A percentile compares a stretch with the other conserved stretches of the same genome.
These are phyloP conservation scores for Pichia sorboxylosa DNA, from an alignment of 1,139 yeast species.

Conservation along the genomic window DNA sequence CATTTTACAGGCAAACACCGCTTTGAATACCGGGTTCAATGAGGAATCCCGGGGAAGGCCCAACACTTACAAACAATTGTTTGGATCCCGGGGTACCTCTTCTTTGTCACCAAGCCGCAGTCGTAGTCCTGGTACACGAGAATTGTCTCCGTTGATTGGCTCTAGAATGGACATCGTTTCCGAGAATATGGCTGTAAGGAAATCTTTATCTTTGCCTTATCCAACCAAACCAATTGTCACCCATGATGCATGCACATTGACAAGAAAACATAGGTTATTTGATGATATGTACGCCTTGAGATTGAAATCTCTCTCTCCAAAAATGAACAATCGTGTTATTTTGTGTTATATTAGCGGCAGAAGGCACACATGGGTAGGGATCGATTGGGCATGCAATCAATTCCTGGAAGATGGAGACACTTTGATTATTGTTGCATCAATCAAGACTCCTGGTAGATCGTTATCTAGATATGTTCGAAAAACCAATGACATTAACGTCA, in stretches of 20 bases:
- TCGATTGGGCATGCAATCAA: slow-evolving; percentile 52
- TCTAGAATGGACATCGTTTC: neutral
- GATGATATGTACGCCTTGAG: slow-evolving; percentile 21
- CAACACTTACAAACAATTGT: neutral
- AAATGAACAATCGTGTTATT: slow-evolving; percentile 41
- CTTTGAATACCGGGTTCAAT: neutral
- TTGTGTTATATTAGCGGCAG: slow-evolving; percentile 60
- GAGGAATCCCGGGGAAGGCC: slow-evolving; percentile 4
- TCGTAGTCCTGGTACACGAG: slow-evolving; percentile 6
- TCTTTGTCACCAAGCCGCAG: slow-evolving; percentile 10
- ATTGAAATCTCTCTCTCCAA: slow-evolving; percentile 25
- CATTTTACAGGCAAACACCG: slow-evolving; percentile 4
- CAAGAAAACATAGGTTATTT: slow-evolving; percentile 35
- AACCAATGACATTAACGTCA: slow-evolving; percentile 1
- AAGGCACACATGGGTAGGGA: slow-evolving; percentile 67
- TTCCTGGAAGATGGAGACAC: slow-evolving; percentile 53
- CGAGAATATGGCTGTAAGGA: slow-evolving; percentile 1
- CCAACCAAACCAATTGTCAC: slow-evolving; percentile 25
- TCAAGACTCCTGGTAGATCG: slow-evolving; percentile 24
- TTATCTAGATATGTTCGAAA: slow-evolving; percentile 7
- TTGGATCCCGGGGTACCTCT: slow-evolving; percentile 1
- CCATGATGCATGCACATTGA: slow-evolving; percentile 37
- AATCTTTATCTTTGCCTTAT: slow-evolving; percentile 11
- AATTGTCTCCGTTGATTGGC: slow-evolving; percentile 3
- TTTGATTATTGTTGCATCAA: slow-evolving; percentile 39